A percentile compares a stretch with the other conserved stretches of the same genome.
Evolutionary conservation across 2,329 filamentous ascomycete species (phyloP).

Genomic region (Cordyceps tenuipes): DNA sequence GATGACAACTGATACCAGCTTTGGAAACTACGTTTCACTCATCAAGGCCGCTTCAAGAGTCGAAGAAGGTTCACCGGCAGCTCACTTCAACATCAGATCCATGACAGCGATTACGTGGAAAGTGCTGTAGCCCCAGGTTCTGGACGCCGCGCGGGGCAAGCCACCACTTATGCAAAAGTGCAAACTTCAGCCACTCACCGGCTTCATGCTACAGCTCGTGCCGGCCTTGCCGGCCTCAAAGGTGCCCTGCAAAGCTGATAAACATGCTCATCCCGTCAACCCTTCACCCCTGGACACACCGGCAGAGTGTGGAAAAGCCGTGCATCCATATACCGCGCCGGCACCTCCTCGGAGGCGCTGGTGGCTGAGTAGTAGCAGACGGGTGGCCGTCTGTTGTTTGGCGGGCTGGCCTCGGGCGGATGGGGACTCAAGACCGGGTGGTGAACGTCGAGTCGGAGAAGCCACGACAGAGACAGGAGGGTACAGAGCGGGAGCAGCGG

Average conservation of each 20-base stretch:
- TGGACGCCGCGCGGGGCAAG: background rate
- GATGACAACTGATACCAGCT: too few relatives aligned
- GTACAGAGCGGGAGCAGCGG: background rate
- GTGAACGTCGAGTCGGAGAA: background rate
- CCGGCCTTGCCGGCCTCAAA: background rate
- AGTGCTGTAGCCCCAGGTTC: background rate
- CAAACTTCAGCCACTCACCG: background rate
- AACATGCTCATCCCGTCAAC: background rate
- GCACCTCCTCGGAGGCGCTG: too few relatives aligned
- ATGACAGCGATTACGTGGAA: background rate
- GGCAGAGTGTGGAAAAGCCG: background rate
- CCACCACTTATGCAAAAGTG: background rate
- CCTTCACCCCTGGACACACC: background rate
- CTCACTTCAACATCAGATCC: background rate
- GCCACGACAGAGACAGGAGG: background rate
- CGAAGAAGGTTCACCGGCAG: too few relatives aligned
- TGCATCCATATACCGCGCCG: too few relatives aligned
- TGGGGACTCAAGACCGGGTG: background rate
- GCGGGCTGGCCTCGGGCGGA: background rate
- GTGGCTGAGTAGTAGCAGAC: background rate
- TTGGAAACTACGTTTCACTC: too few relatives aligned
- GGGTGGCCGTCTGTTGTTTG: background rate
- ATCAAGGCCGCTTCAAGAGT: too few relatives aligned
- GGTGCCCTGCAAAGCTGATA: background rate
- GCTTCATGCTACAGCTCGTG: background rate